Base-by-base conservation (phyloP, 1,284 basidiomycete genomes). In the Schizopora paradoxa region DNA sequence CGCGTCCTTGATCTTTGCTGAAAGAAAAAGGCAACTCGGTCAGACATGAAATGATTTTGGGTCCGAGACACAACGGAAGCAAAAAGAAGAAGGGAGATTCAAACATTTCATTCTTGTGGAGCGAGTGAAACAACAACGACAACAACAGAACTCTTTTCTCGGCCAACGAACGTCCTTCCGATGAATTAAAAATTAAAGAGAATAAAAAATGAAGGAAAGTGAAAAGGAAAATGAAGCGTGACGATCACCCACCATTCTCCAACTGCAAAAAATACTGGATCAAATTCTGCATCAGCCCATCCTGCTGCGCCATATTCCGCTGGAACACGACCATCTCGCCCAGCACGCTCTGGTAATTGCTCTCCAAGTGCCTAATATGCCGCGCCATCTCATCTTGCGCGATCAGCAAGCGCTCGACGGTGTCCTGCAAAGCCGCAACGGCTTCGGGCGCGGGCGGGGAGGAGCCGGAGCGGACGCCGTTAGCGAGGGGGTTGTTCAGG, bases 281-380 rank as follows among this genome's bases (percentile, higher is more conserved):
- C 51, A 92, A 64, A 54, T 79, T 80, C 65, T 91, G 86, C 79
- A 91, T 86, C 49, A 91, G 64, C 41, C 78, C 78, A 54, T 93
- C 89, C 69, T 92, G 90, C 64, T 88, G 83, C 25, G 86, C 84
- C 77, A 90, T 83, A 56, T 84, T 86, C 48, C 84, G 67, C 66
- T 91, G 89, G 60, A 91, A 87, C 43, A 79, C 79, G 54, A 87
- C 82, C 76, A 93, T 84, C 65, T 91, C 88, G 50, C 77, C 76
- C 21, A 91, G 76, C 31, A 91, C 80, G 50, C 75, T 80, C 61
- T 86, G 79, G 61, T 91, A 90, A 59, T 84, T 83, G 48, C 73
- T 72, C 60, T 89, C 86, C 22, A 91, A 69, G 39, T 73, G 76
- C 28, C 72, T 69, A 51, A 84, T 73, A 50, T 80, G 79, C 23